phyloP scores from a whole-genome alignment of 2,329 filamentous ascomycete species.

The Fusarium aywerte region DNA sequence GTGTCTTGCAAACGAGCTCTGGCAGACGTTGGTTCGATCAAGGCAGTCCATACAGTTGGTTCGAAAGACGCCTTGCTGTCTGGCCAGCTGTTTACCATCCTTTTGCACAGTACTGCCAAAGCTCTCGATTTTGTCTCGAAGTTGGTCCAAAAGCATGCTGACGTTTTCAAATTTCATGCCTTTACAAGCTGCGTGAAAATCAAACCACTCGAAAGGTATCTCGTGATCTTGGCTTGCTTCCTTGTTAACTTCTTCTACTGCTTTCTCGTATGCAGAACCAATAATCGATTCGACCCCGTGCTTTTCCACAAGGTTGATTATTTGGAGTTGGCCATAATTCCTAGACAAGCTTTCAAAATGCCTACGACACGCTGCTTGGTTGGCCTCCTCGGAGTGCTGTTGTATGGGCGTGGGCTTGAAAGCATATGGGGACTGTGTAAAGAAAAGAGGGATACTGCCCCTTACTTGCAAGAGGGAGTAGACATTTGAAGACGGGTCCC shows the following conservation, averaged over 20 bases:
- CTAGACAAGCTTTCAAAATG: slow-evolving; percentile 79
- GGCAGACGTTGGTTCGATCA: slow-evolving; percentile 94
- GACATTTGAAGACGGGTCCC: slow-evolving; percentile 69
- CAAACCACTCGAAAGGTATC: slow-evolving; percentile 89
- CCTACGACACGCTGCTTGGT: slow-evolving; percentile 78
- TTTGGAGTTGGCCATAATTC: slow-evolving; percentile 80
- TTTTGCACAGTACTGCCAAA: slow-evolving; percentile 76
- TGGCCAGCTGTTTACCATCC: slow-evolving; percentile 55
- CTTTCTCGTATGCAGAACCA: slow-evolving; percentile 79
- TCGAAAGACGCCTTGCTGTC: slow-evolving; percentile 81
- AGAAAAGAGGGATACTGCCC: slow-evolving; percentile 94
- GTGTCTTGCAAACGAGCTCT: slow-evolving; percentile 87
- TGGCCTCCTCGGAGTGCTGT: slow-evolving; percentile 82
- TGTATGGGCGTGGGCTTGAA: slow-evolving; percentile 87
- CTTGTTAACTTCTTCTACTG: slow-evolving; percentile 74
- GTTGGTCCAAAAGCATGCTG: slow-evolving; percentile 75
- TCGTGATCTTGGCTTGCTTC: slow-evolving; percentile 58
- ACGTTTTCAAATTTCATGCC: slow-evolving; percentile 99
- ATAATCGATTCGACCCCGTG: slow-evolving; percentile 83
- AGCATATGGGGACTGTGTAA: slow-evolving; percentile 93
- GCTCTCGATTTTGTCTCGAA: slow-evolving; percentile 74
- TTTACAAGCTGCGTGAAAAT: slow-evolving; percentile 91
- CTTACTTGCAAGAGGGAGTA: slow-evolving; percentile 89
- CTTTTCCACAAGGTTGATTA: slow-evolving; percentile 89
- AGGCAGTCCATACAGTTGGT: slow-evolving; percentile 99